Evolutionary conservation across 1,139 yeast genomes (phyloP).

Genomic region (Yamadazyma songkhlaensis): DNA sequence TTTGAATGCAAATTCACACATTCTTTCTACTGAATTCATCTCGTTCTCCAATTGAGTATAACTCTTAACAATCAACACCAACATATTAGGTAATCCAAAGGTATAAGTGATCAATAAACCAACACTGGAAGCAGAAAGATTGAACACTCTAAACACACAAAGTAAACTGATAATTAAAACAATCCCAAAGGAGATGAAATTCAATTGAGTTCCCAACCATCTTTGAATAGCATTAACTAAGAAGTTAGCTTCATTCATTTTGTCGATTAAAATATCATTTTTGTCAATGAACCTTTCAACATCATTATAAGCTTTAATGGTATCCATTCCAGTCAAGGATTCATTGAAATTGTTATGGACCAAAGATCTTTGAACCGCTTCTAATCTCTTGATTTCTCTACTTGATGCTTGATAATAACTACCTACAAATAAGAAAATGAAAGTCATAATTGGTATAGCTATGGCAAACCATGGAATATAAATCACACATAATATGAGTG

Average conservation of each 20-base stretch:
- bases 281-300: slow-evolving; percentile 49
- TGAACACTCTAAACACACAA: slow-evolving; percentile 65
- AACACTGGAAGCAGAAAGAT: slow-evolving; percentile 61
- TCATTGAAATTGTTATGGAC: slow-evolving; percentile 79
- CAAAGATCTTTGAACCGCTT: slow-evolving; percentile 70
- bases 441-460: slow-evolving; percentile 19
- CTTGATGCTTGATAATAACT: slow-evolving; percentile 63
- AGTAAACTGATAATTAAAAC: slow-evolving; percentile 54
- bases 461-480: slow-evolving; percentile 61
- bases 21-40: slow-evolving; percentile 81
- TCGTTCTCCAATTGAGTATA: slow-evolving; percentile 77
- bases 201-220: slow-evolving; percentile 75
- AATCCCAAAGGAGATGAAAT: slow-evolving; percentile 48
- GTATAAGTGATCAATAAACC: slow-evolving; percentile 70
- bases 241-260: slow-evolving; percentile 73
- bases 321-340: slow-evolving; percentile 65
- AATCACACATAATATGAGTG: slow-evolving; percentile 63
- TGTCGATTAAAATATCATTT: slow-evolving; percentile 52
- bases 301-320: slow-evolving; percentile 62
- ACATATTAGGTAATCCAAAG: slow-evolving; percentile 48
- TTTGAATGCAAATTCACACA: slow-evolving; percentile 61
- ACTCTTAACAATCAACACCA: slow-evolving; percentile 52
- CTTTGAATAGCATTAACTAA: slow-evolving; percentile 70
- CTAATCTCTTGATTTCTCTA: slow-evolving; percentile 79
- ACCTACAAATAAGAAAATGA: slow-evolving; percentile 34